Evolutionary conservation across 495 filamentous ascomycete species (phyloP).

Genomic region (Entonaema liquescens): DNA sequence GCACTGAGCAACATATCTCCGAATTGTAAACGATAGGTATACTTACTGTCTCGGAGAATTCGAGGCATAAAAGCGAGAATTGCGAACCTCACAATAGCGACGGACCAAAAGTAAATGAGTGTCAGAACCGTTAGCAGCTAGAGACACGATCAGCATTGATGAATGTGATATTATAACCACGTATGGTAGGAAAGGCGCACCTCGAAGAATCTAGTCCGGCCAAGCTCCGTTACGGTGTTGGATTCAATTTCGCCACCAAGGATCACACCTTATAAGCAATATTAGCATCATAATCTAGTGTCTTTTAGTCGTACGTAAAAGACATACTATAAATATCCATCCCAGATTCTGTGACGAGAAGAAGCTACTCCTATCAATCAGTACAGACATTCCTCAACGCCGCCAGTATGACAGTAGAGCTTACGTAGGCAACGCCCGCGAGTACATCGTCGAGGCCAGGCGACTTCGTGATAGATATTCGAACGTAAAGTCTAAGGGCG

Average conservation of each 20-base stretch:
- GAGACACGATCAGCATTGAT: not conserved
- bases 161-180: not conserved
- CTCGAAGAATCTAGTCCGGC: conserved; percentile 36
- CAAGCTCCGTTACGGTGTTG: conserved; percentile 16
- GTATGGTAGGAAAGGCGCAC: conserved; percentile 5
- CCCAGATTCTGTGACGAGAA: conserved; percentile 5
- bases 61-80: conserved; percentile 46
- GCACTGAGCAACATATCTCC: not conserved
- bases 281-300: conserved; percentile 13
- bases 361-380: conserved; percentile 5
- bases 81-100: conserved; percentile 43
- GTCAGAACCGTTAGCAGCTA: conserved; percentile 37
- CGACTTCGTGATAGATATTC: conserved; percentile 43
- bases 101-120: conserved; percentile 42
- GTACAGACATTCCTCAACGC: not conserved
- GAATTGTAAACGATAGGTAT: not conserved
- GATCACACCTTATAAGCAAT: conserved; percentile 13
- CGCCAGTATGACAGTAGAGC: not conserved
- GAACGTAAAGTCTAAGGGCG: conserved; percentile 39
- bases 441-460: conserved; percentile 46
- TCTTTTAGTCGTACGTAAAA: not conserved
- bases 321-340: conserved; percentile 24
- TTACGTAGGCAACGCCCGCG: conserved; percentile 40
- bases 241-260: conserved; percentile 32
- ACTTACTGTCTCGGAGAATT: conserved; percentile 43